Evolutionary conservation across 192 early-diverging fungal genomes (phyloP), one percentile per base, ranked within the genome.

Genomic region (Coemansia sp.): DNA sequence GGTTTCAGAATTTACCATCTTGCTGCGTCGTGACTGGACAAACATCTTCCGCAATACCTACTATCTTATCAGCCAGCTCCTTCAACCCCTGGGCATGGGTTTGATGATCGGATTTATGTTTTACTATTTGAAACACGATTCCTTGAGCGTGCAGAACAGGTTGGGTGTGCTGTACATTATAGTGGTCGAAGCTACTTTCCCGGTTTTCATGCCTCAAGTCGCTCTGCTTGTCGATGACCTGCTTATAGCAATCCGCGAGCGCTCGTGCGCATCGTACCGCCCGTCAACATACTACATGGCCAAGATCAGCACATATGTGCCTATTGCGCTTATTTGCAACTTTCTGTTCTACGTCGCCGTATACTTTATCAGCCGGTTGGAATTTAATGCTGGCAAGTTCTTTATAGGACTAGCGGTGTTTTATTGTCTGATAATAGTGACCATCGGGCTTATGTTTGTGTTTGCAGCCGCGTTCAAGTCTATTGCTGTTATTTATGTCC

Each of bases 71-170:
- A 73, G 72, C 56, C 68, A 77, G 54, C 56, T 61, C 28, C 28
- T 77, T 25, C 83, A 81, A 32, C 66, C 75, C 7, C 29, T 85
- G 7, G 45, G 59, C 18, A 69, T 80, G 16, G 64, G 63, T 0
- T 51, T 87, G 8, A 48, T 87, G 18, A 72, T 87, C n/a, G 88
- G 86, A 1, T 85, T 87, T 54, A 85, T 85, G 65, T 86, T 83
- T 63, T 83, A 77, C 68, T 73, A 85, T 48, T 33, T 85, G 7
- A 75, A 78, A 55, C 66, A 74, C 38, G 73, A 77, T 40, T 60
- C 73, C 20, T 51, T 64, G 14, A 77, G 79, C 25, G 62, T 82
- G 25, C 76, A 77, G 38, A 85, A 85, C 60, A 70, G 84, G 2
- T 56, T 83, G 52, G 84, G 84, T 1, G 51, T 83, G 14, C 59